phyloP scores from a whole-genome alignment of 805 yeast genomes.

The Candida berthetii region DNA sequence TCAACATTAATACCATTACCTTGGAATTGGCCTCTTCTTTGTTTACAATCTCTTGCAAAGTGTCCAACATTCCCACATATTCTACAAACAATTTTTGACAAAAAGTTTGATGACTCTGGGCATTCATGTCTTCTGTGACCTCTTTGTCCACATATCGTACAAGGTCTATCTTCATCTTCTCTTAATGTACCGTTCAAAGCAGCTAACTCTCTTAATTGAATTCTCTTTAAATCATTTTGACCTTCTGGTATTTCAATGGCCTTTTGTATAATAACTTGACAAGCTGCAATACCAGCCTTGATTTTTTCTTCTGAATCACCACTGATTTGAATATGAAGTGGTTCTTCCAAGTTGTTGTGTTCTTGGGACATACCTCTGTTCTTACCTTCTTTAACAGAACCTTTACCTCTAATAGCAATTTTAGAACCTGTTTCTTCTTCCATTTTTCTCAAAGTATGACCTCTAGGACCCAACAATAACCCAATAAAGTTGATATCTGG shows the following conservation, averaged over 20 bases:
- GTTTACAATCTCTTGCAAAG: conserved; percentile 76
- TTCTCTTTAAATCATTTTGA: conserved; percentile 85
- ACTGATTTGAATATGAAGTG: conserved; percentile 80
- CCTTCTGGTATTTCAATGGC: conserved; percentile 91
- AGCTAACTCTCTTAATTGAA: conserved; percentile 88
- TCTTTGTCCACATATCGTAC: conserved; percentile 57
- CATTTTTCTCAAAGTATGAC: conserved; percentile 74
- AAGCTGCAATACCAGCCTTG: conserved; percentile 64
- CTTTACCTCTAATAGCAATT: conserved; percentile 90
- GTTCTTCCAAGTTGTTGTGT: conserved; percentile 64
- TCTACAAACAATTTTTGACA: conserved; percentile 58
- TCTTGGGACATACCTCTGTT: conserved; percentile 30
- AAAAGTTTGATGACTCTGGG: conserved; percentile 47
- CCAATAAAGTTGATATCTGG: conserved; percentile 95
- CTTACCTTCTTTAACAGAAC: conserved; percentile 92
- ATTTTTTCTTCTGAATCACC: conserved; percentile 78
- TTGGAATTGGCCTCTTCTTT: conserved; percentile 7
- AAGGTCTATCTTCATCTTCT: conserved; percentile 63
- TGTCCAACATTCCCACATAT: conserved; percentile 84
- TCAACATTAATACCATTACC: conserved; percentile 27
- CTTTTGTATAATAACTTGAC: conserved; percentile 70
- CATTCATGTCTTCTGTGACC: conserved; percentile 66
- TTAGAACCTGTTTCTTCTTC: conserved; percentile 85
- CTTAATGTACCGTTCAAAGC: conserved; percentile 90
- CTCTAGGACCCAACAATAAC: conserved; percentile 88